Evolutionary conservation across 306 rosid genomes (phyloP).

Genomic region (Dalbergia oliveri): DNA sequence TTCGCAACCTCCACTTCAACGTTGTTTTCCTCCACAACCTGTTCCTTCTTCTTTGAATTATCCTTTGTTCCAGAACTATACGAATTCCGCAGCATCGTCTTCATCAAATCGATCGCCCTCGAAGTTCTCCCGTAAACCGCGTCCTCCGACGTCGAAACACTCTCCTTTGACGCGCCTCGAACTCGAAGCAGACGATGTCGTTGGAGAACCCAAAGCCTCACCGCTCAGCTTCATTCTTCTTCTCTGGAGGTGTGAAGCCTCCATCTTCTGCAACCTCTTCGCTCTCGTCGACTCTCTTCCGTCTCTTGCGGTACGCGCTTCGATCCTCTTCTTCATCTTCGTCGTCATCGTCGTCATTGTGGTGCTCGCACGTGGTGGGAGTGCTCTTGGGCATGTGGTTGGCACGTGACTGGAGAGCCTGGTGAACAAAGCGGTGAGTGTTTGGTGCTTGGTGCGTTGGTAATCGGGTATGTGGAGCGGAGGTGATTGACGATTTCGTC

Average conservation of each 20-base stretch:
- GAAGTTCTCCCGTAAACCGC: conserved; percentile 62
- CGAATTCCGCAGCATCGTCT: conserved; percentile 60
- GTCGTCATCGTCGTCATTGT: not conserved
- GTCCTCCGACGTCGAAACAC: conserved; percentile 73
- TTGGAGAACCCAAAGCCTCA: not conserved
- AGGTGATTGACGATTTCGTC: conserved; percentile 66
- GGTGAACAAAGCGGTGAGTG: conserved; percentile 54
- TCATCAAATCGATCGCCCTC: conserved; percentile 69
- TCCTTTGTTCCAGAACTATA: conserved; percentile 40
- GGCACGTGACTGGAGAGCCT: conserved; percentile 50
- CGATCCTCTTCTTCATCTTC: conserved; percentile 30
- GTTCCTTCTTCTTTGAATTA: not conserved
- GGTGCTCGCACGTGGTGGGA: conserved; percentile 26
- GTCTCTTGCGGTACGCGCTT: conserved; percentile 51
- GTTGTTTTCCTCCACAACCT: conserved; percentile 55
- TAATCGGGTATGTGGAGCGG: conserved; percentile 64
- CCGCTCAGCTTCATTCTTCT: conserved; percentile 37
- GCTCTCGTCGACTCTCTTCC: conserved; percentile 46
- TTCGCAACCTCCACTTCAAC: conserved; percentile 64
- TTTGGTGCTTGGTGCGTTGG: conserved; percentile 50
- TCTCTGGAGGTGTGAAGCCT: conserved; percentile 47
- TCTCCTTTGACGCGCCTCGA: conserved; percentile 50
- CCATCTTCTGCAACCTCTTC: conserved; percentile 65
- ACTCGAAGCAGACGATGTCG: conserved; percentile 35
- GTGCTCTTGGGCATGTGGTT: not conserved